These are phyloP conservation scores for Naematelia encephala DNA, from an alignment of 768 basidiomycete species.

Conservation along the genomic window DNA sequence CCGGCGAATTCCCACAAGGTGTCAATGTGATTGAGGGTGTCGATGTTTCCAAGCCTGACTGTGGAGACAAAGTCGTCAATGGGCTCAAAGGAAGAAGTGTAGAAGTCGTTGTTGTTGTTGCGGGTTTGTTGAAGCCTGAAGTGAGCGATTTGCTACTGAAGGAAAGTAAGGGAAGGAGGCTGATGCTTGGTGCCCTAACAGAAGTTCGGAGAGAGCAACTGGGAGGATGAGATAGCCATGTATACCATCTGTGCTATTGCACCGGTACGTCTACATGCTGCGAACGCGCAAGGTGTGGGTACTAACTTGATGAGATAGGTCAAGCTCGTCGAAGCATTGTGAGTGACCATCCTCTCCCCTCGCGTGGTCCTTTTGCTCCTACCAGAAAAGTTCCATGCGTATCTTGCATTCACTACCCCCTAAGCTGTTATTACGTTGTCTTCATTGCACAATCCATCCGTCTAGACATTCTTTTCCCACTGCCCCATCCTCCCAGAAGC, in stretches of 20 bases:
- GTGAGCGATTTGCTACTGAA: not conserved
- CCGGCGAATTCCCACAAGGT: not conserved
- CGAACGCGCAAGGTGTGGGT: not conserved
- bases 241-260: constrained; percentile 56
- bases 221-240: constrained; percentile 55
- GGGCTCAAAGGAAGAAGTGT: constrained; percentile 49
- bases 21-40: constrained; percentile 52
- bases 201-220: constrained; percentile 53
- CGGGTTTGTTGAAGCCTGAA: not conserved
- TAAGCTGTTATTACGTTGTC: too few species aligned
- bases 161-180: not conserved
- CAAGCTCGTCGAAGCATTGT: not conserved
- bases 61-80: constrained; percentile 51
- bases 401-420: too few species aligned
- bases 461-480: too few species aligned
- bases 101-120: constrained; percentile 22
- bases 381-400: too few species aligned
- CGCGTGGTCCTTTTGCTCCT: not conserved
- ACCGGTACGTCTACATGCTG: constrained; percentile 39
- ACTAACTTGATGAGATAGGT: not conserved
- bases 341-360: not conserved
- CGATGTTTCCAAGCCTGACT: constrained; percentile 51
- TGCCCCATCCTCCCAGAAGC: not conserved
- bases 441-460: too few species aligned
- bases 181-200: constrained; percentile 8